These are phyloP conservation scores for Pyricularia pennisetigena DNA, from an alignment of 2,329 filamentous ascomycete genomes.

Conservation along the genomic window DNA sequence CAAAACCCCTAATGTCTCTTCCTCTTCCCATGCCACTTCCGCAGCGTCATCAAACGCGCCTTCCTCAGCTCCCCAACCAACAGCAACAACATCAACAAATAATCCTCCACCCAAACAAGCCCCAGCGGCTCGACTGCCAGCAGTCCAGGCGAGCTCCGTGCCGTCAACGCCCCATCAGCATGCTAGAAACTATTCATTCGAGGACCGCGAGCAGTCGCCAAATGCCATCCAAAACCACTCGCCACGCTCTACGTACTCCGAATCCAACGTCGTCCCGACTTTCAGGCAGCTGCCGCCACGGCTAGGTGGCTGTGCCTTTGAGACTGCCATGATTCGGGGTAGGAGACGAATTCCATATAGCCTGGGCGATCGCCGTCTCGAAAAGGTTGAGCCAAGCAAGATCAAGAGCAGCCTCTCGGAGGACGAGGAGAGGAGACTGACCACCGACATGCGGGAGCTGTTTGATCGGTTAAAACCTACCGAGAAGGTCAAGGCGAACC, in stretches of 20 bases:
- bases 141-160: constrained; percentile 70
- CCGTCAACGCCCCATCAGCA: constrained; percentile 90
- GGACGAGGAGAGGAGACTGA: constrained; percentile 66
- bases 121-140: constrained; percentile 18
- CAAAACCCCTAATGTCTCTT: constrained; percentile 5
- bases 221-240: constrained; percentile 69
- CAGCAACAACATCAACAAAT: constrained; percentile 1
- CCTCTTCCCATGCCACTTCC: constrained; percentile 9
- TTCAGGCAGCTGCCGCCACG: constrained; percentile 53
- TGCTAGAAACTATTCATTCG: constrained; percentile 70
- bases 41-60: neutral
- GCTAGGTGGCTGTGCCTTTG: constrained; percentile 67
- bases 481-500: constrained; percentile 63
- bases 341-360: constrained; percentile 87
- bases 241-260: constrained; percentile 81
- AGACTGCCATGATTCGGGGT: constrained; percentile 73
- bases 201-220: constrained; percentile 72
- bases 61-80: neutral
- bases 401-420: constrained; percentile 61
- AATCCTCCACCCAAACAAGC: constrained; percentile 6
- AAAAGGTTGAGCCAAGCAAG: constrained; percentile 60
- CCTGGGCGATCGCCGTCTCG: constrained; percentile 69
- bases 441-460: constrained; percentile 73
- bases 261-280: constrained; percentile 69
- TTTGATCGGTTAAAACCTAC: constrained; percentile 82